A percentile compares a stretch with the other conserved stretches of the same genome.
phyloP scores from a whole-genome alignment of 108 stramenopile genomes.

The Stephanodiscus triporus region DNA sequence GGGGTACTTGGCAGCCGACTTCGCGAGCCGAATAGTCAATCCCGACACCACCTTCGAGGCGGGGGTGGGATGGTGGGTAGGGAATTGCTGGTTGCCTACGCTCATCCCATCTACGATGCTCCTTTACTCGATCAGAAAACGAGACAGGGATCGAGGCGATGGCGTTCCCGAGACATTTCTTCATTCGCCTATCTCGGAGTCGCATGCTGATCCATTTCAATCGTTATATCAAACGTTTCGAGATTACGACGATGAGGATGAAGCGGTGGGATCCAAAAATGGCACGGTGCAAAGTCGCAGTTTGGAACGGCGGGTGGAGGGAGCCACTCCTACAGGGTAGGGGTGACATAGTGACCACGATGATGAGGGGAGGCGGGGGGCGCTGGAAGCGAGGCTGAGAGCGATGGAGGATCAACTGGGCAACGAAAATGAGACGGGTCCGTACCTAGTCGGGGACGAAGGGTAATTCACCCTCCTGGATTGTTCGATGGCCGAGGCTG shows the following conservation, averaged over 20 bases:
- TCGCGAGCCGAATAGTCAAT: constrained; percentile 21
- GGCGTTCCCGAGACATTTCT: constrained; percentile 34
- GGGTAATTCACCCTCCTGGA: constrained; percentile 67
- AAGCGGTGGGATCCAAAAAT: background rate
- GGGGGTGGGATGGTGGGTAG: constrained; percentile 57
- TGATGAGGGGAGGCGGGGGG: too few species aligned
- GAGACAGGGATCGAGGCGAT: constrained; percentile 47
- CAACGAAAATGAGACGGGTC: too few species aligned
- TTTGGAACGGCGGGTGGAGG: too few species aligned
- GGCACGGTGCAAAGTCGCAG: too few species aligned
- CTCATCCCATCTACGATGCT: constrained; percentile 45
- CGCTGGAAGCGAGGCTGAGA: too few species aligned
- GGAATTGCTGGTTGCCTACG: constrained; percentile 52
- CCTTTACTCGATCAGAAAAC: constrained; percentile 56
- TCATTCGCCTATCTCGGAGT: background rate
- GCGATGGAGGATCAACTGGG: too few species aligned
- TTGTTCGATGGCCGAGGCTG: constrained; percentile 77
- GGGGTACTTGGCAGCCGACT: constrained; percentile 48
- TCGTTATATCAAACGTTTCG: constrained; percentile 25
- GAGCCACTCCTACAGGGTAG: too few species aligned
- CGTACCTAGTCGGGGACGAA: constrained; percentile 65
- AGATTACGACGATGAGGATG: constrained; percentile 26
- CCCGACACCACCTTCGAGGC: constrained; percentile 32
- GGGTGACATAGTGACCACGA: too few species aligned
- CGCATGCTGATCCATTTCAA: constrained; percentile 25